Evolutionary conservation across 2,329 filamentous ascomycete genomes (phyloP), one percentile per base, ranked within the genome.

Genomic region (Fusarium solani-melongenae): DNA sequence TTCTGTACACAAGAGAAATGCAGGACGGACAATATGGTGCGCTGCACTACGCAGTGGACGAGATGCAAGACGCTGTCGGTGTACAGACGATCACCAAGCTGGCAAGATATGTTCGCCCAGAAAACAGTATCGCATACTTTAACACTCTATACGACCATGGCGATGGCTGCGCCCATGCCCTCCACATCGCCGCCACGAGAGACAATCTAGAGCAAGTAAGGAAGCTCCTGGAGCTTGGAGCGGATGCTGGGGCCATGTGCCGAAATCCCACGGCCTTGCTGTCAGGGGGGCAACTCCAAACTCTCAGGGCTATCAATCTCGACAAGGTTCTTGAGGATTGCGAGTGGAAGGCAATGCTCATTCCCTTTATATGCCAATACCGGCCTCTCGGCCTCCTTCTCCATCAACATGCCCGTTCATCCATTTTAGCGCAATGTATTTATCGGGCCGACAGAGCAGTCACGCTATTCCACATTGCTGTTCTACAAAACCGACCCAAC

Each of bases 11-110:
- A n/a, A 51, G 46, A 51, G 46, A 51, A 8, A 29, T 12, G 4
- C 31, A 31, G 2, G 24, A 9, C 1, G 11, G 4, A 0, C 9
- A 4, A 0, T 6, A 20, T 1, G 6, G 2, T 6, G 46, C 46
- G 2, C 11, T 51, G 6, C 6, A 20, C 14, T 51, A 51, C n/a
- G 27, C 46, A 20, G 46, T 51, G 24, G 17, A 29, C 27, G n/a
- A 12, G 27, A 51, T 51, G 27, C 10, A 17, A n/a, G 46, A 51
- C 27, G 1, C 8, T 12, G 46, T 31, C 10, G 46, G 46, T 20
- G 10, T 51, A 5, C 46, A 10, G 17, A 20, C 46, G 27, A 51
- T 51, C 5, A 51, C 17, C 46, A 51, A 51, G 27, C 27, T 51
- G 17, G 17, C 17, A 11, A 12, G 6, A 2, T 5, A 51, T 31